Evolutionary conservation across 148 eudicot genomes (phyloP).

Genomic region (Gaultheria prostrata): DNA sequence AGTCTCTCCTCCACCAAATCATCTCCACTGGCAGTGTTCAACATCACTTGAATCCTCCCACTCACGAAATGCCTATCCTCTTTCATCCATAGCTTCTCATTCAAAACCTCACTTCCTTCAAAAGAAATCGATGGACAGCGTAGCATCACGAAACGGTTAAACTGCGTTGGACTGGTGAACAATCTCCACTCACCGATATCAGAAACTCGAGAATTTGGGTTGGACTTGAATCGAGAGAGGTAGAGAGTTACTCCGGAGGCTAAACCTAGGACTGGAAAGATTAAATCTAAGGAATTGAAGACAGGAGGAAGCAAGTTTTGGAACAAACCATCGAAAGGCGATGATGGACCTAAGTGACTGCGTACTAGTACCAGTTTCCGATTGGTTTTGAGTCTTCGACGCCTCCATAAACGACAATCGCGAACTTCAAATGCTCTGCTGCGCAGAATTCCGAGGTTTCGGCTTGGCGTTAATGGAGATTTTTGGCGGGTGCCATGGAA

Average conservation of each 20-base stretch:
- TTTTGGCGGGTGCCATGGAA: not conserved
- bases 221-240: conserved; percentile 17
- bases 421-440: conserved; percentile 4
- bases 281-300: conserved; percentile 25
- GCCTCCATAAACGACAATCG: conserved; percentile 26
- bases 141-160: conserved; percentile 71
- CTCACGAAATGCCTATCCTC: conserved; percentile 70
- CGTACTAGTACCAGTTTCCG: not conserved
- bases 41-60: conserved; percentile 42
- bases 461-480: not conserved
- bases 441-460: conserved; percentile 1
- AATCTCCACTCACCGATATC: conserved; percentile 67
- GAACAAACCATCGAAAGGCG: conserved; percentile 21
- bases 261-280: conserved; percentile 49
- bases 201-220: not conserved
- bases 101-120: conserved; percentile 47
- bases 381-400: conserved; percentile 26
- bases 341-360: conserved; percentile 16
- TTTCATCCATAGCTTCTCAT: conserved; percentile 27
- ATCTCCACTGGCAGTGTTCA: not conserved
- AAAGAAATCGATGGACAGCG: conserved; percentile 68
- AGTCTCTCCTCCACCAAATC: conserved; percentile 23
- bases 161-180: conserved; percentile 81
- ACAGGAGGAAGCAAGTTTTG: conserved; percentile 21
- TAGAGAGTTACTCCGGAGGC: conserved; percentile 51